Evolutionary conservation across 2,329 filamentous ascomycete species (phyloP).

Genomic region (Fusarium fujikuroi): DNA sequence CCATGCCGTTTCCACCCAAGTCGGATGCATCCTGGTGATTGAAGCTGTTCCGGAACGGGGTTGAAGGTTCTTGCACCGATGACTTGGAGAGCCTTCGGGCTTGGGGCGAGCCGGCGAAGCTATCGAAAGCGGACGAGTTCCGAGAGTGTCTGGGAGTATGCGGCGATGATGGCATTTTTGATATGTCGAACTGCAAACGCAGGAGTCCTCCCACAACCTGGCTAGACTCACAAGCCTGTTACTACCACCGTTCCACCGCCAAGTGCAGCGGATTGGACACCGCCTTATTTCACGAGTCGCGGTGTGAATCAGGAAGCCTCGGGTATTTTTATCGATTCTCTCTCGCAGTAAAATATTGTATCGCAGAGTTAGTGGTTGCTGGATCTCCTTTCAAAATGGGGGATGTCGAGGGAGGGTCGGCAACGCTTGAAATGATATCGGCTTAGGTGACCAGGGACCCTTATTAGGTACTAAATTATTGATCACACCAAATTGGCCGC

Average conservation of each 20-base stretch:
- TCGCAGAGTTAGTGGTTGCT: conserved; percentile 19
- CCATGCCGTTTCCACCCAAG: conserved; percentile 68
- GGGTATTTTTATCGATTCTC: not conserved
- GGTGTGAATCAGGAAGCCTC: not conserved
- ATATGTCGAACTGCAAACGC: conserved; percentile 14
- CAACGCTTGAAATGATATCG: conserved; percentile 39
- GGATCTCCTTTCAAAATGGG: conserved; percentile 32
- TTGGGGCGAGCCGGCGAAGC: conserved; percentile 57
- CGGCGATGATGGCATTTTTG: conserved; percentile 56
- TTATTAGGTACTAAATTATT: conserved; percentile 35
- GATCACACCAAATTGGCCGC: conserved; percentile 39
- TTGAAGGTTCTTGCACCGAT: conserved; percentile 61
- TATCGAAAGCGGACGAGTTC: conserved; percentile 66
- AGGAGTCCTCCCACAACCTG: conserved; percentile 20
- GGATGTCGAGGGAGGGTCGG: conserved; percentile 37
- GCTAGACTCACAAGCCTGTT: conserved; percentile 19
- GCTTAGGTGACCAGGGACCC: conserved; percentile 39
- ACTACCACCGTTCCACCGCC: conserved; percentile 30
- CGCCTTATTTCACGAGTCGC: not conserved
- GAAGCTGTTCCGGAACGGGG: conserved; percentile 60
- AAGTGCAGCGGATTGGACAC: conserved; percentile 14
- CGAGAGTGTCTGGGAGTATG: conserved; percentile 69
- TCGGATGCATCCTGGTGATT: conserved; percentile 61
- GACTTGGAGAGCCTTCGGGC: conserved; percentile 62
- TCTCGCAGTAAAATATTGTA: conserved; percentile 4